Conservation (phyloP, 2,329 filamentous ascomycete species). For the Epichloe glyceriae region DNA sequence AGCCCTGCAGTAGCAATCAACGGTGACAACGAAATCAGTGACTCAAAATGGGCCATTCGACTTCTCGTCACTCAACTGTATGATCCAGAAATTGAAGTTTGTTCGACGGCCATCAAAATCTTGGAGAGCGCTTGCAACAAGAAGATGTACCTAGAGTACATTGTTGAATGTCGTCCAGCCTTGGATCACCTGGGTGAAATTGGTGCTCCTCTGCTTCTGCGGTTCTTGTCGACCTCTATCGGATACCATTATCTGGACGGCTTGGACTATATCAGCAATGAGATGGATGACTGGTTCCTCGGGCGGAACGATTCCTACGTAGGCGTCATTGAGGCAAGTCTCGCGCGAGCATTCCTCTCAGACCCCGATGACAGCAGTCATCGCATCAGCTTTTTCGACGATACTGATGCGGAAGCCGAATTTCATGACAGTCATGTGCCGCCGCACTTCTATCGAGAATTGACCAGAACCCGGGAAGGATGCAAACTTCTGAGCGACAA, state of each 20-base stretch:
- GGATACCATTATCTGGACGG: constrained; percentile 96
- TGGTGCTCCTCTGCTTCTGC: constrained; percentile 78
- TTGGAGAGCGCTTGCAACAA: constrained; percentile 94
- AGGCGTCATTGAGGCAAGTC: constrained; percentile 82
- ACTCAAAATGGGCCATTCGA: constrained; percentile 92
- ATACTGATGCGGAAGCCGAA: constrained; percentile 41
- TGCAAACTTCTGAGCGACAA: constrained; percentile 84
- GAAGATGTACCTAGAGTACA: constrained; percentile 81
- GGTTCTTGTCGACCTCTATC: constrained; percentile 90
- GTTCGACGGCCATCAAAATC: constrained; percentile 91
- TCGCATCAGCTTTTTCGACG: constrained; percentile 46
- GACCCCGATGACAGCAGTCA: constrained; percentile 44
- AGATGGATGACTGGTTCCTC: constrained; percentile 99
- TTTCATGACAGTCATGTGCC: constrained; percentile 59
- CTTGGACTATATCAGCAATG: constrained; percentile 95
- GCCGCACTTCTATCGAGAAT: constrained; percentile 94
- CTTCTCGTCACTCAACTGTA: constrained; percentile 97
- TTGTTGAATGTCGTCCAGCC: constrained; percentile 89
- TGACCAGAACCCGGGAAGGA: constrained; percentile 84
- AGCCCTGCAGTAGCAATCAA: constrained; percentile 26
- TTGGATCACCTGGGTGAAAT: constrained; percentile 95
- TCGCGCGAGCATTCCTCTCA: constrained; percentile 72
- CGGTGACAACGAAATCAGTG: constrained; percentile 32
- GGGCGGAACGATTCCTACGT: constrained; percentile 97
- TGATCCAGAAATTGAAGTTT: constrained; percentile 93